phyloP scores from a whole-genome alignment of 2,329 filamentous ascomycete species.

The Rhynchosporium secalis region DNA sequence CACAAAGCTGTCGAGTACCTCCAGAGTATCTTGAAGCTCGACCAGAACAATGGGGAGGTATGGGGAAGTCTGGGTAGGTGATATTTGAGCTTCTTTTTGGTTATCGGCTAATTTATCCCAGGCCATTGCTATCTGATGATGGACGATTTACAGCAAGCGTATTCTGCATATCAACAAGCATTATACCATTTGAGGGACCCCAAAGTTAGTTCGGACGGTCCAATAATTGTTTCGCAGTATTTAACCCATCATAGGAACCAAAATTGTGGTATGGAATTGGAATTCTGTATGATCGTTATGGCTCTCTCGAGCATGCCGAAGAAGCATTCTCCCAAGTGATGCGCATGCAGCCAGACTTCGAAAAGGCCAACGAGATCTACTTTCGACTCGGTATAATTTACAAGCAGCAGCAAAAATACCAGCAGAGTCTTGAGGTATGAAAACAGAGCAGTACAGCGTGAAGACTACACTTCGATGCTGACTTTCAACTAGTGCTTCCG shows the following conservation, averaged over 20 bases:
- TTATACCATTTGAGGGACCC: conserved; percentile 90
- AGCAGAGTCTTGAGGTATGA: conserved; percentile 83
- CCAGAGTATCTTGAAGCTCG: conserved; percentile 85
- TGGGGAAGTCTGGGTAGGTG: conserved; percentile 88
- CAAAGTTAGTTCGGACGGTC: conserved; percentile 59
- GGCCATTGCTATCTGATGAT: conserved; percentile 99
- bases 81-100: neutral
- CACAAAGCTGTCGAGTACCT: conserved; percentile 92
- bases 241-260: conserved; percentile 66
- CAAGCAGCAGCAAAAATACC: conserved; percentile 95
- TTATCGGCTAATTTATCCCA: conserved; percentile 42
- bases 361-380: conserved; percentile 99
- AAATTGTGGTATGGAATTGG: conserved; percentile 99
- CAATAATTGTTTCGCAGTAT: neutral
- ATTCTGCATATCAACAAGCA: conserved; percentile 94
- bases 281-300: conserved; percentile 94
- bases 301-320: conserved; percentile 93
- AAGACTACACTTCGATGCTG: conserved; percentile 24
- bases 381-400: conserved; percentile 99
- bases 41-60: conserved; percentile 86
- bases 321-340: conserved; percentile 98
- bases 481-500: conserved; percentile 76
- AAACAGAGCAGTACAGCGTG: conserved; percentile 20
- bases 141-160: conserved; percentile 95
- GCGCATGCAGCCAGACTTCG: conserved; percentile 96